Conservation (phyloP, 257 asterid species). For the Gentiana macrophylla region DNA sequence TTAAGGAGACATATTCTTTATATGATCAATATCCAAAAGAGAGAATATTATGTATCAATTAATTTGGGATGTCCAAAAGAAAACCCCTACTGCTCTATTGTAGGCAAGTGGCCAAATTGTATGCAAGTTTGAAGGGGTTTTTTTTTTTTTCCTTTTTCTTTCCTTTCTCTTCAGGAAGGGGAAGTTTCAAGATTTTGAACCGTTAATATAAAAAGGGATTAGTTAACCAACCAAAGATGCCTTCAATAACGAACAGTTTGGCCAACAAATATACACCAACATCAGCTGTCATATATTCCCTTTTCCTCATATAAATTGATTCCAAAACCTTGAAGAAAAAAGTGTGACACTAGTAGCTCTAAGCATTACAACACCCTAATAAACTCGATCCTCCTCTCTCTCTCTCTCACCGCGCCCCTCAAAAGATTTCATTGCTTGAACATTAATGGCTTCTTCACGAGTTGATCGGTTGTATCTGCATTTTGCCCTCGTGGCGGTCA, state of each 20-base stretch:
- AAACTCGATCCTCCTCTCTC: not conserved
- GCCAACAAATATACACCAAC: constrained; percentile 31
- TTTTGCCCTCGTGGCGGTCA: constrained; percentile 7
- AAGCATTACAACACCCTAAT: too few relatives aligned
- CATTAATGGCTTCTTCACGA: constrained; percentile 9
- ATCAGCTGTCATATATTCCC: constrained; percentile 7
- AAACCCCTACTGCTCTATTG: too few relatives aligned
- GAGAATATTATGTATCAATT: too few relatives aligned
- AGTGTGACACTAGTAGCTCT: too few relatives aligned
- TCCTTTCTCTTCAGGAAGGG: too few relatives aligned
- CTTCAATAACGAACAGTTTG: constrained; percentile 18
- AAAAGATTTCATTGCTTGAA: not conserved
- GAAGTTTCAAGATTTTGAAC: not conserved
- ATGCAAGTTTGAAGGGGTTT: too few relatives aligned
- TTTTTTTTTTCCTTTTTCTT: too few relatives aligned
- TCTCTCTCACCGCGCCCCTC: not conserved
- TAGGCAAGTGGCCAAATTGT: too few relatives aligned
- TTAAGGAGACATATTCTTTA: too few relatives aligned
- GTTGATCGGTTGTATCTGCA: constrained; percentile 9
- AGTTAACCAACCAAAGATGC: constrained; percentile 6
- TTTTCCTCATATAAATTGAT: constrained; percentile 14
- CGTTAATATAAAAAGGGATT: not conserved
- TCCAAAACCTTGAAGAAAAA: not conserved
- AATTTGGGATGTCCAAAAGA: too few relatives aligned
- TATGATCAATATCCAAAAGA: too few relatives aligned